Percentiles rank a stretch among this genome's conserved stretches.
These are phyloP conservation scores for Suillus luteus DNA, from an alignment of 768 basidiomycete species.

Conservation along the genomic window DNA sequence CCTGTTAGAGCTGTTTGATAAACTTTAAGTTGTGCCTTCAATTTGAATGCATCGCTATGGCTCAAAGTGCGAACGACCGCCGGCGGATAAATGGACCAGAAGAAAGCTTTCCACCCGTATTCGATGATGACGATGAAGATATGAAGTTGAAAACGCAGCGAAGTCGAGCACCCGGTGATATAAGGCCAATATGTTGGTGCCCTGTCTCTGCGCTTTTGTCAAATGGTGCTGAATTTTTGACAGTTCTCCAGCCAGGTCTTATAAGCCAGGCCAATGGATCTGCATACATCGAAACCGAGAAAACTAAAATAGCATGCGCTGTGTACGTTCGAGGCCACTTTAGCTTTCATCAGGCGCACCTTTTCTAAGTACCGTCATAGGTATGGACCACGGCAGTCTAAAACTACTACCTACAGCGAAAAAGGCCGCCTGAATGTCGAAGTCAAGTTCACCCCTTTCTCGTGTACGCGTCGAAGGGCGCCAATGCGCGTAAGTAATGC, in stretches of 20 bases:
- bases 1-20: conserved; percentile 8
- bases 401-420: conserved; percentile 80
- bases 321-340: conserved; percentile 60
- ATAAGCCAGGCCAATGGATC: conserved; percentile 95
- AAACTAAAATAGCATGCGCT: conserved; percentile 93
- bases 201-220: conserved; percentile 6
- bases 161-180: conserved; percentile 58
- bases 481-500: conserved; percentile 75
- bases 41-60: conserved; percentile 33
- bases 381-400: conserved; percentile 85
- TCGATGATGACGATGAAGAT: conserved; percentile 40
- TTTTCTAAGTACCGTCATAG: conserved; percentile 36
- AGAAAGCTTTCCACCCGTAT: conserved; percentile 69
- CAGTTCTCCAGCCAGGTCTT: conserved; percentile 88
- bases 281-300: conserved; percentile 92
- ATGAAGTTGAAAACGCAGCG: conserved; percentile 28
- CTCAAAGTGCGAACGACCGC: conserved; percentile 72
- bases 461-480: conserved; percentile 72
- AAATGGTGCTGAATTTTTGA: conserved; percentile 16
- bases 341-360: conserved; percentile 13
- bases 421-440: conserved; percentile 90
- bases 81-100: conserved; percentile 92
- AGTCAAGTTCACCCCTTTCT: conserved; percentile 96
- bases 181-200: conserved; percentile 80
- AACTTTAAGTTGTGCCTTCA: background rate